Percentiles rank a stretch among this genome's conserved stretches.
phyloP scores from a whole-genome alignment of 805 yeast species.

The Diddensiella caesifluorescens region DNA sequence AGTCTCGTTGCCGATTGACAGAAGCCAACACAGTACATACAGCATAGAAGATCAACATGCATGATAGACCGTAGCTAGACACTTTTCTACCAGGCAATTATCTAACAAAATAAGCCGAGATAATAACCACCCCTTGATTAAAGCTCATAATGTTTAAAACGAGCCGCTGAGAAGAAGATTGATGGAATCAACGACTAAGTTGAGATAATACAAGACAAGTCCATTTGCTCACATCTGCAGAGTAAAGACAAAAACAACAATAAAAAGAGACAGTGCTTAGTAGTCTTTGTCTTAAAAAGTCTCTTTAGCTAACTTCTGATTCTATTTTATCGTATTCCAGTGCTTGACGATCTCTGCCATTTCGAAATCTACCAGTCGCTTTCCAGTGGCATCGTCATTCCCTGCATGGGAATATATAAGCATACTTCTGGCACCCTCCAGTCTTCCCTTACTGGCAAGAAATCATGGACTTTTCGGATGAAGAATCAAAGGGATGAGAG shows the following conservation, averaged over 20 bases:
- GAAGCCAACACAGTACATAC: conserved; percentile 46
- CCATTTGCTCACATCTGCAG: conserved; percentile 17
- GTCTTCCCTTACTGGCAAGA: conserved; percentile 44
- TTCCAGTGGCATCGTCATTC: conserved; percentile 6
- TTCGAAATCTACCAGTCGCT: conserved; percentile 12
- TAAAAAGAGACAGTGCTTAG: conserved; percentile 6
- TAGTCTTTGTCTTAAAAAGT: conserved; percentile 10
- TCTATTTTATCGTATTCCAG: conserved; percentile 14
- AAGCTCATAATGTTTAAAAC: conserved; percentile 5
- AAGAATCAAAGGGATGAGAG: conserved; percentile 51
- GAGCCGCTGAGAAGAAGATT: conserved; percentile 33
- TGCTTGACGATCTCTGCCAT: conserved; percentile 15
- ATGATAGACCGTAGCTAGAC: neutral
- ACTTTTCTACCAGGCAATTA: conserved; percentile 6
- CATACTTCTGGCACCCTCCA: conserved; percentile 30
- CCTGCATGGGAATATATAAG: conserved; percentile 19
- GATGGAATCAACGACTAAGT: conserved; percentile 45
- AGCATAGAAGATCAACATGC: conserved; percentile 11
- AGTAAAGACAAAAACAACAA: conserved; percentile 9
- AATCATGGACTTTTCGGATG: conserved; percentile 86
- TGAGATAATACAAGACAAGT: conserved; percentile 38
- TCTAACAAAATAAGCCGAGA: conserved; percentile 21
- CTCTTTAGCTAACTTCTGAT: conserved; percentile 5
- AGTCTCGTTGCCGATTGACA: conserved; percentile 37
- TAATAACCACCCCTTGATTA: conserved; percentile 4